phyloP scores from a whole-genome alignment of 495 filamentous ascomycete species.

The Aspergillus sclerotiicarbonarius region DNA sequence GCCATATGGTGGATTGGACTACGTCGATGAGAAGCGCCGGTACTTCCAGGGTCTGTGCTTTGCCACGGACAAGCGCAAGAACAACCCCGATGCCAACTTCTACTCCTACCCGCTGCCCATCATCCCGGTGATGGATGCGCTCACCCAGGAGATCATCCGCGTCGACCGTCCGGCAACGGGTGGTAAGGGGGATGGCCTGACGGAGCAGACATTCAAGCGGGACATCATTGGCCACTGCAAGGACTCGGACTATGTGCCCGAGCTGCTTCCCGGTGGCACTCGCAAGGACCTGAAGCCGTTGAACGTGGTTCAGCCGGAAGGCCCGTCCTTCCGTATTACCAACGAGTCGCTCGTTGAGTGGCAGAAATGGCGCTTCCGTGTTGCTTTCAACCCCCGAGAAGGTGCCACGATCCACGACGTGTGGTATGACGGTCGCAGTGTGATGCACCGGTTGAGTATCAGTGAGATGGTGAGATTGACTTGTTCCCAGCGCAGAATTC shows the following conservation, averaged over 20 bases:
- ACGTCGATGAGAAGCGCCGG: constrained; percentile 52
- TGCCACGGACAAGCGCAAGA: constrained; percentile 37
- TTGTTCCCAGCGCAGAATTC: neutral
- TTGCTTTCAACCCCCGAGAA: constrained; percentile 68
- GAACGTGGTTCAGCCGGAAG: constrained; percentile 75
- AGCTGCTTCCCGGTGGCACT: constrained; percentile 58
- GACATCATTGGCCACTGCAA: constrained; percentile 52
- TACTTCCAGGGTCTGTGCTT: constrained; percentile 55
- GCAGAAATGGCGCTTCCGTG: constrained; percentile 71
- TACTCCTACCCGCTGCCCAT: constrained; percentile 79
- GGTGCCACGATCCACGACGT: constrained; percentile 69
- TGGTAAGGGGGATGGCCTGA: constrained; percentile 39
- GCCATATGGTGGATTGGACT: constrained; percentile 65
- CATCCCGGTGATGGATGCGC: constrained; percentile 71
- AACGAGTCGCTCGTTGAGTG: constrained; percentile 56
- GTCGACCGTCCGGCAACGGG: constrained; percentile 52
- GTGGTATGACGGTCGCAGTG: constrained; percentile 68
- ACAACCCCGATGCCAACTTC: constrained; percentile 59
- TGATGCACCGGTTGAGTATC: constrained; percentile 68
- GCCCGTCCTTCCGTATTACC: constrained; percentile 64
- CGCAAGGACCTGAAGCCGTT: constrained; percentile 72
- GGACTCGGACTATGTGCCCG: constrained; percentile 64
- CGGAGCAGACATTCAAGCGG: constrained; percentile 40
- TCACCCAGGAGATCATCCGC: constrained; percentile 62
- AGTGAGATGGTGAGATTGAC: constrained; percentile 61